Base-by-base conservation (phyloP, 345 rosid species). In the Melaleuca quinquenervia region DNA sequence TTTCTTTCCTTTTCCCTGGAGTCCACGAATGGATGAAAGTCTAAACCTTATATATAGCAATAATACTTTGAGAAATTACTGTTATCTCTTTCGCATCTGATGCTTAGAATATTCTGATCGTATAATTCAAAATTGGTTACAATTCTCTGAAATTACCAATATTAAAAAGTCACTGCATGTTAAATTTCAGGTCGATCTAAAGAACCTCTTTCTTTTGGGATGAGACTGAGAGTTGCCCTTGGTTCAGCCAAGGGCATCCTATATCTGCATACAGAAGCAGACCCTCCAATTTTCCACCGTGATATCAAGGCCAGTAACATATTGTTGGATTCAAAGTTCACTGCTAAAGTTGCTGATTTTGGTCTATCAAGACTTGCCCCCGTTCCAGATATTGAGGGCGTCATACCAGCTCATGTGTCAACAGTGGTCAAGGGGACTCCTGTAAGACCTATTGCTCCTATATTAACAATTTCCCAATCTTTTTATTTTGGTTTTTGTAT, bases 271-370 rank as follows among this genome's bases (percentile, higher is more conserved):
- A 93, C 96, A 7, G 99, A 97, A 94, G 99, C 98, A 44, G 87
- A 97, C 86, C 99, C 99, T 84, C 98, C 99, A 22, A 92, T 97
- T 85, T 96, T 95, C 87, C 98, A 97, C 88, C 92, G 98, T 11
- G 99, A 97, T 90, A 95, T 97, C 89, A 96, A 97, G 90, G 98
- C 99, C 75, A 96, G 94, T 91, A 97, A 96, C 91, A 95, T 97
- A 87, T 86, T 96, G 83, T 84, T 97, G 85, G 98, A 96, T 89
- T 83, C 94, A 12, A 94, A 87, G 87, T 94, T 90, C 88, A 92
- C 86, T 48, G 98, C 98, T n/a, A 96, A 96, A 88, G 99, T 97
- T 85, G 98, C 99, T 52, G 98, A 97, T 91, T 97, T 97, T 88
- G 98, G 99, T 83, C 94, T 97, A 74, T 97, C 98, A 18, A 91